These are phyloP conservation scores for Cercophora newfieldiana DNA, from an alignment of 495 filamentous ascomycete genomes.

Conservation along the genomic window DNA sequence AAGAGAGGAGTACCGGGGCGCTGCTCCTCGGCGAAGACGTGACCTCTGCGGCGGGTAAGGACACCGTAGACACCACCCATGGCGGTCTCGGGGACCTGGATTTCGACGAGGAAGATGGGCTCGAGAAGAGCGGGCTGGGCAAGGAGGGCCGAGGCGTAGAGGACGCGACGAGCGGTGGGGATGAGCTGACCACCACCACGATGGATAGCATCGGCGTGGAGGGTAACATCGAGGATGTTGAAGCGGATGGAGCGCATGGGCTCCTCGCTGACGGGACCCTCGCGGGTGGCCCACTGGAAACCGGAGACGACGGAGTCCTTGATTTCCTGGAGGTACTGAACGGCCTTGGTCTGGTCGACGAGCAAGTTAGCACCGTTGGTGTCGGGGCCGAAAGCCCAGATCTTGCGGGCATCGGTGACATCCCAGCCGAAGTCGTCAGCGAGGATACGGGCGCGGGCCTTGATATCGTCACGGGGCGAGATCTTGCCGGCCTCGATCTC, in stretches of 20 bases:
- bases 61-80: conserved; percentile 99
- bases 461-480: conserved; percentile 96
- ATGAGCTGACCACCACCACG: conserved; percentile 99
- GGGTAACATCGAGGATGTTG: conserved; percentile 99
- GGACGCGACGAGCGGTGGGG: conserved; percentile 94
- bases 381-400: conserved; percentile 99
- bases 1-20: conserved; percentile 98
- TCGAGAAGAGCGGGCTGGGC: conserved; percentile 89
- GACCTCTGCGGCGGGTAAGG: conserved; percentile 94
- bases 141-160: conserved; percentile 89
- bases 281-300: conserved; percentile 99
- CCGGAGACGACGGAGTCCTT: conserved; percentile 99
- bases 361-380: conserved; percentile 97
- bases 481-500: conserved; percentile 94
- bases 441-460: conserved; percentile 93
- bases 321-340: conserved; percentile 99
- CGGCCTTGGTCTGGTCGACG: conserved; percentile 99
- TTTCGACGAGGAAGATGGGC: conserved; percentile 98
- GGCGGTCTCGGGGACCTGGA: conserved; percentile 96
- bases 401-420: conserved; percentile 99
- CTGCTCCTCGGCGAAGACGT: conserved; percentile 98
- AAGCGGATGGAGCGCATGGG: conserved; percentile 96
- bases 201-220: conserved; percentile 99
- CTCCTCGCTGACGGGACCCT: conserved; percentile 97
- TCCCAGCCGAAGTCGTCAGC: conserved; percentile 99